Evolutionary conservation across 345 rosid genomes (phyloP).

Genomic region (Noccaea caerulescens): DNA sequence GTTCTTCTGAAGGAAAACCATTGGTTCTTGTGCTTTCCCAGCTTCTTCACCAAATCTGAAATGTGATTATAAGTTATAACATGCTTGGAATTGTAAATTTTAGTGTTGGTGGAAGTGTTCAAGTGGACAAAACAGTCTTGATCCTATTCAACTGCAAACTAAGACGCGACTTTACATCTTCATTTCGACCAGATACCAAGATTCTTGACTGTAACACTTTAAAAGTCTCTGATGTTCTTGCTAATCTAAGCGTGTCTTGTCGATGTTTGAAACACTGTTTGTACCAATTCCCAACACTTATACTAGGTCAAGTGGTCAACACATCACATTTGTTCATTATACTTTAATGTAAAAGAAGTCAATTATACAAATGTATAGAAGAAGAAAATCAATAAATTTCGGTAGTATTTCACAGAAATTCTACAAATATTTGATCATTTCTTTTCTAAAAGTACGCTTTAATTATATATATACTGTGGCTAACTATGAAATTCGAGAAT

Average conservation of each 20-base stretch:
- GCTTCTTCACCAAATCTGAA: no score
- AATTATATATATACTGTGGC: background rate
- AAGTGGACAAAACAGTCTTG: background rate
- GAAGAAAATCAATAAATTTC: background rate
- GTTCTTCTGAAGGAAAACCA: constrained; percentile 4
- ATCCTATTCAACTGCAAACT: background rate
- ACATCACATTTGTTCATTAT: background rate
- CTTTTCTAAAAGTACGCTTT: background rate
- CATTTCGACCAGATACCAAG: background rate
- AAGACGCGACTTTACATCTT: constrained; percentile 7
- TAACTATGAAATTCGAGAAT: background rate
- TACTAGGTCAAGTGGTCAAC: no score
- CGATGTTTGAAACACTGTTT: background rate
- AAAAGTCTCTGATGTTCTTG: background rate
- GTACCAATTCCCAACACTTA: background rate
- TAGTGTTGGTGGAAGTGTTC: no score
- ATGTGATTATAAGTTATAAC: no score
- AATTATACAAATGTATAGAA: background rate
- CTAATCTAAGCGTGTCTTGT: constrained; percentile 1
- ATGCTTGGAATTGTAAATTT: no score
- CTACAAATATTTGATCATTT: background rate
- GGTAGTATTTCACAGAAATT: constrained; percentile 5
- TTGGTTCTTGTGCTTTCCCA: background rate
- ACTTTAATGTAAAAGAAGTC: background rate
- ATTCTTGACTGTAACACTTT: background rate